Evolutionary conservation across 352 stramenopile species (phyloP).

Genomic region (Blastocystis sp.): DNA sequence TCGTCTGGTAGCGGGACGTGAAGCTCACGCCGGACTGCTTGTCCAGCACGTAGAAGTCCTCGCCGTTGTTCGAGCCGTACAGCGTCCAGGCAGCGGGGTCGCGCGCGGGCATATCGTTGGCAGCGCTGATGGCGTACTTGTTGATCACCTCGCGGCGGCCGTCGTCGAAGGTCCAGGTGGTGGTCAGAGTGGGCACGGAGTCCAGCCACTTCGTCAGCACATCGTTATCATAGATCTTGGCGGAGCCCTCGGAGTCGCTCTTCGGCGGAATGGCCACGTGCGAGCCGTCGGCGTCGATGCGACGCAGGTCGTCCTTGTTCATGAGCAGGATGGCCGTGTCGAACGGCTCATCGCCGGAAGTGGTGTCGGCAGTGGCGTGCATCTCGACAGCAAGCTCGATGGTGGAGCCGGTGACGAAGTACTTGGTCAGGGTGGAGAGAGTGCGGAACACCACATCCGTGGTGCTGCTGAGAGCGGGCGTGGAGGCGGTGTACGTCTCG

Average conservation of each 20-base stretch:
- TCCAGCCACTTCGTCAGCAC: slow-evolving; percentile 6
- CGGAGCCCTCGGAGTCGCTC: background rate
- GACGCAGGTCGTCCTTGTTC: background rate
- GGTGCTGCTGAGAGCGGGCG: background rate
- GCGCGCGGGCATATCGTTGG: slow-evolving; percentile 43
- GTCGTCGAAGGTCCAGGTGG: slow-evolving; percentile 35
- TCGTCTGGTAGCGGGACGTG: slow-evolving; percentile 11
- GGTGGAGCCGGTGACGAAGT: background rate
- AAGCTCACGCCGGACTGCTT: background rate
- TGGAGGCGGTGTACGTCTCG: background rate
- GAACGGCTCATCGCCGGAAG: slow-evolving; percentile 11
- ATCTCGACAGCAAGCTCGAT: slow-evolving; percentile 9
- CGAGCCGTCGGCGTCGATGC: slow-evolving; percentile 4
- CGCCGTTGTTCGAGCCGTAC: background rate
- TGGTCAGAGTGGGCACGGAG: background rate
- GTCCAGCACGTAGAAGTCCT: background rate
- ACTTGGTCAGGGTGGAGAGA: background rate
- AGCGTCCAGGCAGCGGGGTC: slow-evolving; percentile 37
- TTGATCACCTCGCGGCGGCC: slow-evolving; percentile 11
- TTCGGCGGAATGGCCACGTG: background rate
- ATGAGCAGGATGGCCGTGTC: background rate
- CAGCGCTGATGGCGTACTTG: slow-evolving; percentile 16
- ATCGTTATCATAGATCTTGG: background rate
- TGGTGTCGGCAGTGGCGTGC: background rate
- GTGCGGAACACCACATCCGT: background rate